Percentiles rank a stretch among this genome's conserved stretches.
Conservation (phyloP, 805 yeast genomes). For the Candida oleophila region DNA sequence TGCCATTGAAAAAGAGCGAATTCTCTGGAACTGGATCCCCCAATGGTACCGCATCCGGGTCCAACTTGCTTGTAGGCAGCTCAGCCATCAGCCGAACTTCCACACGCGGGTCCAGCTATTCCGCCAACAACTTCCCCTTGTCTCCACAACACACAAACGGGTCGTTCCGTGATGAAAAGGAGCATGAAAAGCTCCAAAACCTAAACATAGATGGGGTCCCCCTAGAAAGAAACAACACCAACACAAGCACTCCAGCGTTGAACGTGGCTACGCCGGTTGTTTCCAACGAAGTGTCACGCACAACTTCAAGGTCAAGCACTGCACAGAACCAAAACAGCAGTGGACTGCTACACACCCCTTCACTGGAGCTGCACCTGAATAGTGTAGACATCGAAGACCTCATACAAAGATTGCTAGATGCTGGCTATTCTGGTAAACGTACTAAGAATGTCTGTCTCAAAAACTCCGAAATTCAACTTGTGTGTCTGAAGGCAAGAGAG, state of each 20-base stretch:
- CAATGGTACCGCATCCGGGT: constrained; percentile 7
- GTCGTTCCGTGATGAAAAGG: not conserved
- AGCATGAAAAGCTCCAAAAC: not conserved
- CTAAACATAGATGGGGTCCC: not conserved
- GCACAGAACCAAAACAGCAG: constrained; percentile 10
- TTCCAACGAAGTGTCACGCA: not conserved
- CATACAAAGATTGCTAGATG: constrained; percentile 88
- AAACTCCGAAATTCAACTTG: constrained; percentile 81
- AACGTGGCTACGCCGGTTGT: not conserved
- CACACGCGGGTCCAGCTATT: constrained; percentile 4
- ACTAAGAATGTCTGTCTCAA: constrained; percentile 87
- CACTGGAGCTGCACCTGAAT: constrained; percentile 8
- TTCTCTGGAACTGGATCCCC: constrained; percentile 13
- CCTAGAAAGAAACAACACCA: not conserved
- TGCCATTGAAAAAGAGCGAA: constrained; percentile 17
- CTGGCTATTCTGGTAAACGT: constrained; percentile 93
- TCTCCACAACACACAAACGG: constrained; percentile 2
- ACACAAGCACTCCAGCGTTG: not conserved
- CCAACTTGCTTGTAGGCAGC: constrained; percentile 3
- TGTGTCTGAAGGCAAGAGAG: constrained; percentile 87
- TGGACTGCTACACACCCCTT: constrained; percentile 9
- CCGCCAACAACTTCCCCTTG: not conserved
- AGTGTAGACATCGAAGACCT: constrained; percentile 72
- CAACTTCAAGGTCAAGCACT: not conserved
- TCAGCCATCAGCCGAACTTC: constrained; percentile 13